Base-by-base conservation (phyloP, 2,329 filamentous ascomycete species). In the Chrysoporthe puriensis region DNA sequence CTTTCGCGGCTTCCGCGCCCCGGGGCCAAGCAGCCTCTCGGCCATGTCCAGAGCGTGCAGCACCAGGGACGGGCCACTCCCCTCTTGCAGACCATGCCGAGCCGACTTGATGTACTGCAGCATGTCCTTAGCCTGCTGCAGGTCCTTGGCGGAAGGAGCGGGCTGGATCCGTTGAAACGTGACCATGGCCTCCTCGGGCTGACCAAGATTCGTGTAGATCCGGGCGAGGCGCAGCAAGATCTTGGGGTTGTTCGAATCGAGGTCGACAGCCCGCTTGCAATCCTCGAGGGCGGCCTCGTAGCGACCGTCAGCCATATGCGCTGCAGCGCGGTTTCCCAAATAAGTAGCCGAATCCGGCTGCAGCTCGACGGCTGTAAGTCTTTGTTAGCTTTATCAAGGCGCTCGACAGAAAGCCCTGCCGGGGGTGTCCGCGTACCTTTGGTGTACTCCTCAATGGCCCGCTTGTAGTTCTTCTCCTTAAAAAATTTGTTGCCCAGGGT, bases 401-500 rank as follows among this genome's bases (percentile, higher is more conserved):
- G 26, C 8, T n/a, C 14, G 18, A 48, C 40, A 72, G 65, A 70
- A 69, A 68, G 59, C 50, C 50, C 58, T 40, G 26, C 26, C 26
- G 7, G 7, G 9, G 43, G n/a, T 3, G 0, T 40, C 6, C 64
- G 69, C 78, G 77, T 84, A 97, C 95, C 95, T 88, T 97, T 97
- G 73, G 92, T 93, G 79, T 98, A 99, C 79, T 97, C 93, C 73
- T 92, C 87, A 77, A 98, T 94, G 34, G 96, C 95, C 76, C 91
- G 91, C 69, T 85, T 82, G 79, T 95, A 99, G 76, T 97, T 92
- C 77, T 91, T 93, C 71, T 94, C 92, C 83, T 97, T 98, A 87
- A 97, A 99, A 76, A 93, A 95, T 76, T 96, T 96, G 83, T 99
- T 99, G 68, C 96, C 96, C 2, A 92, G 88, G 73, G 92, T 88